Evolutionary conservation across 805 yeast genomes (phyloP), one percentile per base, ranked within the genome.

Genomic region (Pichia thaimueangensis): DNA sequence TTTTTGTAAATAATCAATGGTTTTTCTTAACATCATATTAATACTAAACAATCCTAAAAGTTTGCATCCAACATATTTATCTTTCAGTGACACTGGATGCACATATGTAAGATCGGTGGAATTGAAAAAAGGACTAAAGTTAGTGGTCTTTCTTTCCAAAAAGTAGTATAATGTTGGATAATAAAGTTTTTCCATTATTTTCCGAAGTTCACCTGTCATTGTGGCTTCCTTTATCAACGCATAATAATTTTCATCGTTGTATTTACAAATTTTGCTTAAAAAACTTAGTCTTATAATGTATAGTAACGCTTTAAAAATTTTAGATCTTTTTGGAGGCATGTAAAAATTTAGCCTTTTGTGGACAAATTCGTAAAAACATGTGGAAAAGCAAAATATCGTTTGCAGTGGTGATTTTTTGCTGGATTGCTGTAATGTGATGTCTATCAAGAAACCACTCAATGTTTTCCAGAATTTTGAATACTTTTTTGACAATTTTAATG

Each of bases 11-110:
- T 30, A 34, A 11, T 30, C 25, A 4, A 17, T 16, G 4, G 32
- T 30, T 41, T 36, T 41, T 10, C 23, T 15, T 15, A 41, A 4
- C 45, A 41, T 41, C 3, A 23, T 19, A 21, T 42, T 42, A 3
- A 42, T 11, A 37, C 45, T 42, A 27, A 25, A 30, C 9, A 42
- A 16, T 6, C 45, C 45, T 3, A 42, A 5, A 12, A 42, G 23
- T 27, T 42, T 42, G 16, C 45, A 42, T 10, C 45, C 45, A 15
- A 42, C 40, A 25, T 36, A 37, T 15, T 42, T 42, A 16, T 42
- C 30, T 8, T 6, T 12, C 0, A 42, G 27, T 11, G 6, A 37
- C 5, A 42, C 45, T 12, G 45, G 41, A 34, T 43, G 42, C 6
- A 38, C 39, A 37, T 38, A 43, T 2, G 46, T 38, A 10, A 28